A percentile compares a stretch with the other conserved stretches of the same genome.
phyloP scores from a whole-genome alignment of 495 filamentous ascomycete species.

The Bathelium albidoporum region DNA sequence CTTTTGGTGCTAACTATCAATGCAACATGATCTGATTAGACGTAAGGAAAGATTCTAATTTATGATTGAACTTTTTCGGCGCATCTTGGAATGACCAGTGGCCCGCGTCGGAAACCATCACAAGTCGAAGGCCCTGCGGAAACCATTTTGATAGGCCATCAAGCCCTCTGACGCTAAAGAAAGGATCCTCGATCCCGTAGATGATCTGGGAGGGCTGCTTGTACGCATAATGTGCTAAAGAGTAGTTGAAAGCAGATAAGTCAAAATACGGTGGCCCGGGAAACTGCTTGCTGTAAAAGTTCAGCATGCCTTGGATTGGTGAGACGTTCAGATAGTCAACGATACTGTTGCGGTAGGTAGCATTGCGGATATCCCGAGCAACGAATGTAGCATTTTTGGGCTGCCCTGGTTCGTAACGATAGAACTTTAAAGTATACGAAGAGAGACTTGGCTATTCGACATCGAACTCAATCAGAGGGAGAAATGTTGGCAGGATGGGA shows the following conservation, averaged over 20 bases:
- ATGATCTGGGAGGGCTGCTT: slow-evolving; percentile 8
- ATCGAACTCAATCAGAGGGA: not conserved
- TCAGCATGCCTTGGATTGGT: slow-evolving; percentile 10
- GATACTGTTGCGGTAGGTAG: slow-evolving; percentile 6
- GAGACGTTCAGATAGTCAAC: not conserved
- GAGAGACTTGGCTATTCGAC: slow-evolving; percentile 1
- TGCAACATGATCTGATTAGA: not conserved
- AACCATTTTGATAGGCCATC: slow-evolving; percentile 9
- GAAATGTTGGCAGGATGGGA: not conserved
- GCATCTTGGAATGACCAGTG: slow-evolving; percentile 8
- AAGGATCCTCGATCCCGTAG: slow-evolving; percentile 8
- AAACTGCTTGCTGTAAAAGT: slow-evolving; percentile 8
- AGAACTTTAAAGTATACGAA: slow-evolving; percentile 3
- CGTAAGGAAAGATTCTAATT: not conserved
- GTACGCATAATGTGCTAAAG: not conserved
- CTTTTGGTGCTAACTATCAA: not conserved
- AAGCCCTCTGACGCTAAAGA: slow-evolving; percentile 1
- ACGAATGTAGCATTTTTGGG: slow-evolving; percentile 4
- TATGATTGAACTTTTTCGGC: slow-evolving; percentile 9
- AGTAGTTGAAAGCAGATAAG: not conserved
- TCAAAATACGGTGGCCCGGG: slow-evolving; percentile 8
- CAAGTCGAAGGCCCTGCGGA: slow-evolving; percentile 6
- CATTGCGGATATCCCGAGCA: slow-evolving; percentile 5
- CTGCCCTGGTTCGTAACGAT: slow-evolving; percentile 8
- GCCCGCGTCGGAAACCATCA: slow-evolving; percentile 5